Evolutionary conservation across 495 filamentous ascomycete species (phyloP).

Genomic region (Hamigera avellanea): DNA sequence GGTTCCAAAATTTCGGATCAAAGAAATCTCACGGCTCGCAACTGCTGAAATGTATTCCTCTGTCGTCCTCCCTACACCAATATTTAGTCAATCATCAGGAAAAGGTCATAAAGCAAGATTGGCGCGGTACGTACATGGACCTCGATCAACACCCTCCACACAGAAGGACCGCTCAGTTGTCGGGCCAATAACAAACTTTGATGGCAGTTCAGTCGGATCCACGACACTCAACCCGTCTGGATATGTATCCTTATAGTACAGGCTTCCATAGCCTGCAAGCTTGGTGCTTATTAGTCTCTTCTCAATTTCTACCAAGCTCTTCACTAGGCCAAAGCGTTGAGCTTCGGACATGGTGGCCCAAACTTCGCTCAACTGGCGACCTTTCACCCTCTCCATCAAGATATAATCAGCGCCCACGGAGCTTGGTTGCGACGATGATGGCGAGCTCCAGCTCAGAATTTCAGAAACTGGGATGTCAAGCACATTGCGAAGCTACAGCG

Average conservation of each 20-base stretch:
- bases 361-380: constrained; percentile 5
- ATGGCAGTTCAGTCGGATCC: neutral
- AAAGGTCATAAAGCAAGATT: neutral
- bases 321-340: constrained; percentile 6
- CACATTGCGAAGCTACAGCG: constrained; percentile 5
- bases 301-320: constrained; percentile 5
- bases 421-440: constrained; percentile 11
- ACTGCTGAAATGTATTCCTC: constrained; percentile 8
- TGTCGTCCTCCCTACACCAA: constrained; percentile 6
- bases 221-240: neutral
- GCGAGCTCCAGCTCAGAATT: constrained; percentile 5
- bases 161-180: constrained; percentile 9
- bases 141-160: constrained; percentile 9
- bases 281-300: constrained; percentile 1
- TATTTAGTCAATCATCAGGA: neutral
- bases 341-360: constrained; percentile 8
- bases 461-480: constrained; percentile 6
- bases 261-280: constrained; percentile 3
- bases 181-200: constrained; percentile 7
- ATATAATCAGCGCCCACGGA: constrained; percentile 25
- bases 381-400: constrained; percentile 19
- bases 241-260: constrained; percentile 5
- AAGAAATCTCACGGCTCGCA: constrained; percentile 6
- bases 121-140: constrained; percentile 3
- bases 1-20: constrained; percentile 1